Conservation (phyloP, 305 asterid species). For the Salvia sclarea region DNA sequence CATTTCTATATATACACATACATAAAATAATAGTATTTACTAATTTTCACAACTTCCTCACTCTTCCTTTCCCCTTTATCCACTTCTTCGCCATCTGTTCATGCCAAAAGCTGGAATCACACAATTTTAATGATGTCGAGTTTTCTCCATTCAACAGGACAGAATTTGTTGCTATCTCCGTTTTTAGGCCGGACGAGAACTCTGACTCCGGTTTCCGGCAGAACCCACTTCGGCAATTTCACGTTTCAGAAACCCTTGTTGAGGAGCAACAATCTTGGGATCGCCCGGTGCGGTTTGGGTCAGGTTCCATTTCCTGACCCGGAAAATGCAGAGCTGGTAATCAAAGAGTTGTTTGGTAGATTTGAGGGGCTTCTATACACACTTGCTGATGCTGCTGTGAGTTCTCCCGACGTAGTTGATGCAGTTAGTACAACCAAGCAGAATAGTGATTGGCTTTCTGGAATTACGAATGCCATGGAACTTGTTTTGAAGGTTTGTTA, state of each 20-base stretch:
- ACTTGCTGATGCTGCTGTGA: slow-evolving; percentile 86
- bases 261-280: slow-evolving; percentile 55
- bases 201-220: slow-evolving; percentile 40
- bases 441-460: slow-evolving; percentile 89
- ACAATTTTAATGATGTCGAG: slow-evolving; percentile 45
- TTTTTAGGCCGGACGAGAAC: slow-evolving; percentile 46
- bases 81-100: slow-evolving; percentile 6
- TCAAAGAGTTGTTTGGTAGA: slow-evolving; percentile 63
- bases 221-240: slow-evolving; percentile 48
- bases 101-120: not conserved
- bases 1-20: not conserved
- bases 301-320: slow-evolving; percentile 72
- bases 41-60: not conserved
- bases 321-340: slow-evolving; percentile 52
- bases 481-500: slow-evolving; percentile 79
- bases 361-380: slow-evolving; percentile 82
- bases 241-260: slow-evolving; percentile 45
- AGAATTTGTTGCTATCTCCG: slow-evolving; percentile 54
- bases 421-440: slow-evolving; percentile 53
- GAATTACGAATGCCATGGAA: slow-evolving; percentile 90
- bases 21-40: too few species aligned
- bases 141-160: slow-evolving; percentile 48
- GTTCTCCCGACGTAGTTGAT: slow-evolving; percentile 54
- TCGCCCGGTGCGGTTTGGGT: slow-evolving; percentile 75
- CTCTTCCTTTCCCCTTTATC: slow-evolving; percentile 12